Conservation (phyloP, 202 grass and related monocot genomes). For the Zizania palustris region DNA sequence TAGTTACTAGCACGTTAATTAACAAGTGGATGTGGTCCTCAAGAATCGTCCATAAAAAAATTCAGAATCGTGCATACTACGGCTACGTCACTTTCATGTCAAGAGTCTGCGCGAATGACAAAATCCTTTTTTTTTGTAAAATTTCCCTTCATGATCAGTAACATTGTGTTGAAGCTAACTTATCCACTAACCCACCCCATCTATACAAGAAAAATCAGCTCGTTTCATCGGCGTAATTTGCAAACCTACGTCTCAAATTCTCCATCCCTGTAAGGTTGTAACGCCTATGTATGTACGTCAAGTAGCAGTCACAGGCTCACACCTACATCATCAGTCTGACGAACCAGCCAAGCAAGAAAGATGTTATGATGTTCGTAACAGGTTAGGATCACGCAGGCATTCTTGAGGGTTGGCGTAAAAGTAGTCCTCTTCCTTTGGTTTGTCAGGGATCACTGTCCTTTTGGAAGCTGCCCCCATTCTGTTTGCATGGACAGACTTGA, state of each 20-base stretch:
- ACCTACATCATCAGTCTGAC: not conserved
- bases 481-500: conserved; percentile 68
- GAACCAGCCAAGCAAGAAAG: conserved; percentile 2
- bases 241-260: conserved; percentile 6
- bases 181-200: conserved; percentile 11
- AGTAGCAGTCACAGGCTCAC: not conserved
- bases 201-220: conserved; percentile 50
- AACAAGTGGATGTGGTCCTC: not conserved
- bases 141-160: not conserved
- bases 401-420: conserved; percentile 95
- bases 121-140: not conserved
- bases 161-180: conserved; percentile 14
- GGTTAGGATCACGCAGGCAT: conserved; percentile 57
- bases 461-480: conserved; percentile 62
- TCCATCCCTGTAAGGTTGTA: not conserved
- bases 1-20: not conserved
- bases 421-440: conserved; percentile 95
- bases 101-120: not conserved
- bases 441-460: conserved; percentile 65
- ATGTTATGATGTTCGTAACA: conserved; percentile 45
- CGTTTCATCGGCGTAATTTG: conserved; percentile 22
- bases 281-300: conserved; percentile 31
- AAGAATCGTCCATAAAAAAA: too few species aligned
- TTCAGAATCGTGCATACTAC: too few species aligned
- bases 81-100: too few species aligned